Evolutionary conservation across 257 asterid species (phyloP), one percentile per base, ranked within the genome.

Genomic region (Voacanga thouarsii): DNA sequence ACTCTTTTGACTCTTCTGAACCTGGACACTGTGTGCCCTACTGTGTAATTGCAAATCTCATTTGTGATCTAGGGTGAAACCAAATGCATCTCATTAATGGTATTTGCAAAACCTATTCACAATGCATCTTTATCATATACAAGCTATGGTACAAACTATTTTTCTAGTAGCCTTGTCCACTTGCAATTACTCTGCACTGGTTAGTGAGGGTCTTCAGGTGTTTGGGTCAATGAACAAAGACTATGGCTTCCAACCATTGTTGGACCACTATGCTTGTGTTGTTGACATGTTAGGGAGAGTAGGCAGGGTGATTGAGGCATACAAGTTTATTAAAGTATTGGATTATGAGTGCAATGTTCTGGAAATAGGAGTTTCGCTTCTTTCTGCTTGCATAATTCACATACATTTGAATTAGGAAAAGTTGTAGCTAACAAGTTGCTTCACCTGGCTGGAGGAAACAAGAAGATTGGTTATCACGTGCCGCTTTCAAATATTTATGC

Each of bases 221-320:
- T 89, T 87, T 72, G 89, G 88, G 83, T 82, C 87, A 79, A 90
- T 94, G 96, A 90, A 82, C 45, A 83, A 71, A 63, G 85, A 87
- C 72, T 85, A 86, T 45, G 87, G 89, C 53, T 83, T 94, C 76
- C 85, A 72, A 74, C 96, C 97, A 43, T 86, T 87, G 39, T 81
- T 79, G 24, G 98, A 91, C 78, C 99, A 92, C 80, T 86, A 87
- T 71, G 95, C 92, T 76, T 91, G 98, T 71, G 72, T 91, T 71
- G 93, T 91, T 66, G 99, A 94, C 86, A 88, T 92, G 94, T 84
- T 94, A 50, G 99, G 97, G 80, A 85, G 97, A 87, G 96, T 87
- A 61, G 99, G 99, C 79, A 88, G 96, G 87, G 89, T 92, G 49
- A 82, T 70, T 30, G 97, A 94, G 74, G 99, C 99, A 2, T 90